phyloP scores from a whole-genome alignment of 2,329 filamentous ascomycete genomes.

The Penicillium occitanis region DNA sequence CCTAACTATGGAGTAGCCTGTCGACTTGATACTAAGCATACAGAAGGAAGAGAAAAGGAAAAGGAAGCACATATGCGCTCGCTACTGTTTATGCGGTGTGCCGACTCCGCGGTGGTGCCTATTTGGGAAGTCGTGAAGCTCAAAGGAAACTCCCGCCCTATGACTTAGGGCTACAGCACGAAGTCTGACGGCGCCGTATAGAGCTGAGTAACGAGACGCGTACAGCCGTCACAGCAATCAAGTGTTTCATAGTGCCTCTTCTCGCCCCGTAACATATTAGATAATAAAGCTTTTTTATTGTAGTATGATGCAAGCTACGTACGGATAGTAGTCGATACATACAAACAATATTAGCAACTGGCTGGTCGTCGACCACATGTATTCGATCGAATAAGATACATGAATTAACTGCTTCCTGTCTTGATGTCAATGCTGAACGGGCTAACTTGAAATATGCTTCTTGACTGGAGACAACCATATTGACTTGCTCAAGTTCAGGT shows the following conservation, averaged over 20 bases:
- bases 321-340: slow-evolving; percentile 18
- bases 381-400: slow-evolving; percentile 20
- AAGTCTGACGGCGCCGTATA: no score
- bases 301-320: slow-evolving; percentile 2
- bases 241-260: no score
- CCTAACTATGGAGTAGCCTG: not conserved
- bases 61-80: not conserved
- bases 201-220: no score
- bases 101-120: not conserved
- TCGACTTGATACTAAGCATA: not conserved
- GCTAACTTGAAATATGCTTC: slow-evolving; percentile 9
- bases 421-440: slow-evolving; percentile 6
- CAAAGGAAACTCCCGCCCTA: no score
- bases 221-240: no score
- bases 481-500: not conserved
- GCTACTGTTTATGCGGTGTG: not conserved
- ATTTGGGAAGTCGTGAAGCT: no score
- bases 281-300: not conserved
- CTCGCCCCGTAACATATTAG: no score
- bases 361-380: not conserved
- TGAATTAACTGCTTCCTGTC: slow-evolving; percentile 13
- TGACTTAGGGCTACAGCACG: no score
- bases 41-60: not conserved
- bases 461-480: not conserved
- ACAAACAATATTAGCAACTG: slow-evolving; percentile 16